Base-by-base conservation (phyloP, 768 basidiomycete species). In the Agrocybe praecox region DNA sequence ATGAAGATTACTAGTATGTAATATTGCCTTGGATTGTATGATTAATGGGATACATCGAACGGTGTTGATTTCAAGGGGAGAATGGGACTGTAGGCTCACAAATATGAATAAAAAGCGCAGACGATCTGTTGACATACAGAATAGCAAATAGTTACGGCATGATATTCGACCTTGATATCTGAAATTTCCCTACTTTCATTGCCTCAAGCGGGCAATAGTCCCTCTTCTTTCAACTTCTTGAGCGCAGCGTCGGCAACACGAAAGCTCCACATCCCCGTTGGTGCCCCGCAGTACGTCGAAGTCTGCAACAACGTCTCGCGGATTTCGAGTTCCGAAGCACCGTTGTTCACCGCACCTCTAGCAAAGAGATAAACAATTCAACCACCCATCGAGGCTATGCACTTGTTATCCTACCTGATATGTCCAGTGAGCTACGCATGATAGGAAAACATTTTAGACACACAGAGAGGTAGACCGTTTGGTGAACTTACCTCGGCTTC, bases 271-370 rank as follows among this genome's bases (percentile, higher is more conserved):
- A 79, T 77, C 2, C 77, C 78, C 9, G 74, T 75, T 2, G 77
- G 77, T 22, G 76, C 75, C 0, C 76, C 76, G 56, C 73, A 73
- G 48, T 80, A 80, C 5, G 76, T 67, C 22, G 77, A 72, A 0
- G 74, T 67, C 50, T 80, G 79, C 45, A 80, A 56, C 33, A 80
- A 60, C 0, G 76, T 77, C 57, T 80, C 79, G 24, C 75, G 61
- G 24, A 80, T 78, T 51, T 80, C 79, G 6, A 76, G 52, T 47
- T 77, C 76, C 7, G 73, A 70, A 9, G 74, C 76, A 6, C 79
- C 79, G 48, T 80, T 80, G 29, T 70, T 72, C 14, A 78, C 69
- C 7, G 79, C 79, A 10, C 79, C 77, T 54, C 78, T 77, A 43
- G 33, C 36, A 6, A 7, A 58, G 19, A 21, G 19, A 29, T 47